phyloP scores from a whole-genome alignment of 768 basidiomycete genomes.

The Lactarius deliciosus region DNA sequence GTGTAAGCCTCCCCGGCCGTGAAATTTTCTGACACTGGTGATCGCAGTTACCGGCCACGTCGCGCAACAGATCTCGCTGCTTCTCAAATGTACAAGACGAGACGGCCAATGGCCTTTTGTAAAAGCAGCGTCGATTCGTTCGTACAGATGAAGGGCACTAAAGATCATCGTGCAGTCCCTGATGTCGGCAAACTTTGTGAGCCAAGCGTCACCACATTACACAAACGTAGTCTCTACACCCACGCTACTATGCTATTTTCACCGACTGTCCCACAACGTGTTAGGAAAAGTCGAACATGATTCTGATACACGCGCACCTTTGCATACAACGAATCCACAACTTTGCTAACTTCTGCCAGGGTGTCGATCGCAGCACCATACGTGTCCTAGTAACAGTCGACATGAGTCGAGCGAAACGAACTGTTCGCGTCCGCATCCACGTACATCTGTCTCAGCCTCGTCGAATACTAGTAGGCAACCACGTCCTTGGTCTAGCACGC shows the following conservation, averaged over 20 bases:
- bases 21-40: too few species aligned
- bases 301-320: constrained; percentile 51
- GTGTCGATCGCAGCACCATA: constrained; percentile 90
- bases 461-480: constrained; percentile 93
- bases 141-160: background rate
- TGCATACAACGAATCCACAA: constrained; percentile 91
- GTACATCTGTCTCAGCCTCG: constrained; percentile 77
- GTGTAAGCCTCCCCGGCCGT: too few species aligned
- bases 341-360: constrained; percentile 85
- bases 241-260: constrained; percentile 28
- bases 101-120: background rate
- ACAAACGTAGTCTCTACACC: constrained; percentile 2
- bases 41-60: too few species aligned
- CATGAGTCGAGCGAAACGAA: constrained; percentile 11
- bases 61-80: too few species aligned
- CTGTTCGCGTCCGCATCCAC: constrained; percentile 36
- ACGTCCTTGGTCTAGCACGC: constrained; percentile 94
- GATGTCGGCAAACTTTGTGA: background rate
- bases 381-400: constrained; percentile 54
- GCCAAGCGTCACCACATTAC: background rate
- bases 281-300: constrained; percentile 1
- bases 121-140: background rate
- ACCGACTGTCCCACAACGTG: constrained; percentile 22
- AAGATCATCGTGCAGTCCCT: background rate
- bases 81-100: background rate